Base-by-base conservation (phyloP, 768 basidiomycete genomes). In the Boletus huronensis region DNA sequence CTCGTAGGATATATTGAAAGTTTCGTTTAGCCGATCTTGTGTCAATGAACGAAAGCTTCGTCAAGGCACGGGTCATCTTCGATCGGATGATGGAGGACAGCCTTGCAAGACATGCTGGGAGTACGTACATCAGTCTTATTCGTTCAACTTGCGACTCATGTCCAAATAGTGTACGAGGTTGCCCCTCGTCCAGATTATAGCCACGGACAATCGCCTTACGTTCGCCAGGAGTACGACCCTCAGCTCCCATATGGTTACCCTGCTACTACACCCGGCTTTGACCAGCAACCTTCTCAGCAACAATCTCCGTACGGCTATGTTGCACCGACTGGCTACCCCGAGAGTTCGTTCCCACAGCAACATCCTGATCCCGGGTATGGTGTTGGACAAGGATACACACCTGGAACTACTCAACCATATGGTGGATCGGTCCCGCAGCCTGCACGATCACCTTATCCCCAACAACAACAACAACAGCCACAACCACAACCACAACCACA, bases 21-120 rank as follows among this genome's bases (percentile, higher is more conserved):
- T 19, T 17, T 47, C 21, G 14, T 51, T 14, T 61, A 96, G 95
- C 94, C 53, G 96, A 98, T 70, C 77, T 98, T 31, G 87, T 94
- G 6, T 85, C 88, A 2, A 95, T 98, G 90, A 94, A 94, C 69
- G 92, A 95, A 71, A 93, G 85, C 17, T 97, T 98, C 64, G 81
- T 94, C 28, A 84, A 87, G 40, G 95, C 94, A 5, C 80, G 91
- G 44, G 83, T 85, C 16, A 91, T 95, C 51, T 98, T 95, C 63
- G 94, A 97, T 66, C 76, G 86, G 31, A 90, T 97, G 87, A 92
- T 95, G 84, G 91, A 93, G 66, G 92, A 93, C 57, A 90, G 87
- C 63, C 74, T 93, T 29, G 85, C 89, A 5, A 77, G 87, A 54
- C 87, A 91, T 63, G 78, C 82, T 11, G 85, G 80, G 45, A 76